Conservation (phyloP, 1,139 yeast species). For the Yamadazyma triangularis region DNA sequence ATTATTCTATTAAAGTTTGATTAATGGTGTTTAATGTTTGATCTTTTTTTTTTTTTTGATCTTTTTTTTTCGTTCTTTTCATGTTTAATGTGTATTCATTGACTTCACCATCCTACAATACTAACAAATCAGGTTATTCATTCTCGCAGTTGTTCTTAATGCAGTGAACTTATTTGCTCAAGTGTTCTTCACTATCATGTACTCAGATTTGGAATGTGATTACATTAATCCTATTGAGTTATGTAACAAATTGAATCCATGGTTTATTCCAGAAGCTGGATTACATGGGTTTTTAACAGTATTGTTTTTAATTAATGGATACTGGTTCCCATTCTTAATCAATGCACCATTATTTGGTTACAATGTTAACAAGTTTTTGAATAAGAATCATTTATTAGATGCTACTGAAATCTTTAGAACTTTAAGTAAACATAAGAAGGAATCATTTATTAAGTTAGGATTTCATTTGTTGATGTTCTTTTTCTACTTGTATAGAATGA, state of each 20-base stretch:
- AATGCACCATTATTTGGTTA: constrained; percentile 84
- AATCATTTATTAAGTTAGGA: constrained; percentile 84
- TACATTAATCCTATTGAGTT: constrained; percentile 96
- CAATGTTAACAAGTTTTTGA: constrained; percentile 69
- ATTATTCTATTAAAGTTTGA: no score
- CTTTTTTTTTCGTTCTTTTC: no score
- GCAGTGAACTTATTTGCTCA: constrained; percentile 85
- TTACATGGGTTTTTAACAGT: constrained; percentile 72
- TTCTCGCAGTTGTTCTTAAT: constrained; percentile 79
- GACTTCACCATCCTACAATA: no score
- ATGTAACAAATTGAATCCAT: constrained; percentile 86
- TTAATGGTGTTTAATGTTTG: no score
- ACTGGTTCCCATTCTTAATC: constrained; percentile 86
- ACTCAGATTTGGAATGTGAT: constrained; percentile 91
- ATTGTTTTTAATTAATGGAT: constrained; percentile 79
- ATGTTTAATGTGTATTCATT: no score
- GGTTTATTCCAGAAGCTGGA: constrained; percentile 87
- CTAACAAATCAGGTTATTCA: constrained; percentile 68
- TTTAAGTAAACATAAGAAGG: constrained; percentile 87
- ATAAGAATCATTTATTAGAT: constrained; percentile 83
- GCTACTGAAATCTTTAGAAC: constrained; percentile 98
- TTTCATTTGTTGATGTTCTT: constrained; percentile 90
- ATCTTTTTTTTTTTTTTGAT: no score
- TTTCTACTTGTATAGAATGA: constrained; percentile 94
- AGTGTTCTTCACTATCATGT: constrained; percentile 90